A percentile compares a stretch with the other conserved stretches of the same genome.
phyloP scores from a whole-genome alignment of 305 asterid genomes.

The Rubia peregrina region DNA sequence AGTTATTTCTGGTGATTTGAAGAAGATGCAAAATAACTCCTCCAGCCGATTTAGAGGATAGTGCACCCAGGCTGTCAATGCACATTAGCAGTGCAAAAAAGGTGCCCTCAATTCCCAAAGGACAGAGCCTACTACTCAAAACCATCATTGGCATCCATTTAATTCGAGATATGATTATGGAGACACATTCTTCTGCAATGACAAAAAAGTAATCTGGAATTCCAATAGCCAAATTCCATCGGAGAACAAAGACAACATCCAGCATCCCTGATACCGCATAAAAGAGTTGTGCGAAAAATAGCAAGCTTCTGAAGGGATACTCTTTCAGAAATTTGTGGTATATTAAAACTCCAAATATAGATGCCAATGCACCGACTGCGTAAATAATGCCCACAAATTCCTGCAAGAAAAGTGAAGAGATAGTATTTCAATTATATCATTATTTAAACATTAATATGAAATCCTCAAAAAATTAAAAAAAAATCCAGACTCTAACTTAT shows the following conservation, averaged over 20 bases:
- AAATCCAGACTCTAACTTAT: no score
- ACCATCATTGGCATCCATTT: conserved; percentile 68
- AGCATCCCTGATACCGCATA: conserved; percentile 43
- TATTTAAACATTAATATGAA: no score
- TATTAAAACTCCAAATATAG: conserved; percentile 51
- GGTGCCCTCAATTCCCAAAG: conserved; percentile 55
- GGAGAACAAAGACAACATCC: conserved; percentile 40
- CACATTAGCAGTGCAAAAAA: conserved; percentile 56
- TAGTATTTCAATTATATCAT: neutral
- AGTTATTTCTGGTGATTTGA: conserved; percentile 49
- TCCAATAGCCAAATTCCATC: conserved; percentile 48
- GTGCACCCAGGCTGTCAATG: conserved; percentile 49
- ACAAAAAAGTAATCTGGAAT: conserved; percentile 51
- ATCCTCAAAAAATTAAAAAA: no score
- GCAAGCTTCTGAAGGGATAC: conserved; percentile 39
- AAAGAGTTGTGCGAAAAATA: conserved; percentile 47
- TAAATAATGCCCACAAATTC: conserved; percentile 54
- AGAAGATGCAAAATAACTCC: conserved; percentile 42
- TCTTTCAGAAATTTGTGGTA: conserved; percentile 55
- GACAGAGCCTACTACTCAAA: conserved; percentile 47
- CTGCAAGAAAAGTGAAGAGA: conserved; percentile 20
- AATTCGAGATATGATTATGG: conserved; percentile 32
- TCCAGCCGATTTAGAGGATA: conserved; percentile 47
- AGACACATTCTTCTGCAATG: conserved; percentile 40
- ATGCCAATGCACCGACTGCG: conserved; percentile 57